Evolutionary conservation across 1,284 basidiomycete genomes (phyloP), one percentile per base, ranked within the genome.

Genomic region (Pseudozyma sp.): DNA sequence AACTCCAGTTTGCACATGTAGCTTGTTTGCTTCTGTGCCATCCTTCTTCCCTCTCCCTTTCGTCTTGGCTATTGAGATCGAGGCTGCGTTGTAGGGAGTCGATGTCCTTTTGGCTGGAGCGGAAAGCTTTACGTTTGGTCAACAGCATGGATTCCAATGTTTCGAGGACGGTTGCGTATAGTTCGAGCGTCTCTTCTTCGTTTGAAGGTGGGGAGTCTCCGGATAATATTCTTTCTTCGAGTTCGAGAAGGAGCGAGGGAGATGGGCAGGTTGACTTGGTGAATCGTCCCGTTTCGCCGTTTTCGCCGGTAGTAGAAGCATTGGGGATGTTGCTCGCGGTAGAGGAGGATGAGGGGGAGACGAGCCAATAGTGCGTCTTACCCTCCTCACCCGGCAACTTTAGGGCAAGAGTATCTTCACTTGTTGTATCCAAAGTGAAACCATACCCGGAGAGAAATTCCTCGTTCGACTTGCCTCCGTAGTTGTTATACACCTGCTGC

Each of bases 401-500:
- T 8, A 83, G 52, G n/a, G 72, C 67, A 4, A 83, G 53, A 14
- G 72, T 68, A 39, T 83, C 81, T 14, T 83, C 81, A 3, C 49
- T 59, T 1, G 40, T 50, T 1, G 45, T 70, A 0, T 62, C 53
- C 31, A 80, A 44, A 0, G 72, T 71, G 43, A 83, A 84, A 1
- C 79, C 83, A 35, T 84, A 84, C 10, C 69, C 67, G 12, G 64
- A 55, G 1, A 82, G 56, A 7, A 84, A 66, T 39, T 83, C 82
- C 35, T 84, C 82, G 59, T 82, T 83, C 38, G 71, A 76, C 52
- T 84, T 84, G 11, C 81, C 78, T 3, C 83, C 83, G 54, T 84
- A 84, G 34, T 82, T 83, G 61, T 84, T 84, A 43, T 71, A 82
- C 13, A 83, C 77, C 53, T 84, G 82, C 5, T 35, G 2, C 11